Evolutionary conservation across 78 protist species (phyloP).

Genomic region (Goniomonas avonlea): DNA sequence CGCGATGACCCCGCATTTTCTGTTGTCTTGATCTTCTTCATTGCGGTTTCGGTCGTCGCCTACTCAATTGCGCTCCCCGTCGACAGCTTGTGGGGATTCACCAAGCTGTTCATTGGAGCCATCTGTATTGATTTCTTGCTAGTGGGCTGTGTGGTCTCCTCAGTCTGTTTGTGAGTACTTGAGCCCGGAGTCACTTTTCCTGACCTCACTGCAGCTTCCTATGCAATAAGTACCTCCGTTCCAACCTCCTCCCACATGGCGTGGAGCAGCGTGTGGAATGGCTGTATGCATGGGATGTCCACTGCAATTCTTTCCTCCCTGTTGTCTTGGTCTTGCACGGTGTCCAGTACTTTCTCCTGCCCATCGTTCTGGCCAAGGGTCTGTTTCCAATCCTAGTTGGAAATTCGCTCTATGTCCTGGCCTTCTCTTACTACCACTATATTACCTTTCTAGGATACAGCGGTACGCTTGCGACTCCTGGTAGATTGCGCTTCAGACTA

Average conservation of each 20-base stretch:
- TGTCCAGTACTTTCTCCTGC: slow-evolving; percentile 48
- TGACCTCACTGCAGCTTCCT: too few relatives aligned
- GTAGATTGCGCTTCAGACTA: neutral
- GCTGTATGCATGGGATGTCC: slow-evolving; percentile 87
- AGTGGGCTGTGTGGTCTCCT: slow-evolving; percentile 53
- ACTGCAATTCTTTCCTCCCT: slow-evolving; percentile 88
- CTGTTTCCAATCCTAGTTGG: slow-evolving; percentile 1
- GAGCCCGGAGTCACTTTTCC: too few relatives aligned
- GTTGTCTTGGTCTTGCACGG: slow-evolving; percentile 62
- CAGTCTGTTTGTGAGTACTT: slow-evolving; percentile 34
- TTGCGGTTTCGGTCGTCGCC: neutral
- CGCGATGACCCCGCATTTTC: slow-evolving; percentile 93
- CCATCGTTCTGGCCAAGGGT: neutral
- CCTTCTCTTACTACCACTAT: slow-evolving; percentile 71
- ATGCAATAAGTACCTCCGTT: neutral
- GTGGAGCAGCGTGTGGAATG: slow-evolving; percentile 75
- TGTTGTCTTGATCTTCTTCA: slow-evolving; percentile 38
- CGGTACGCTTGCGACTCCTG: slow-evolving; percentile 23
- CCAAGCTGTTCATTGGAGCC: too few relatives aligned
- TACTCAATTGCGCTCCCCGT: slow-evolving; percentile 14
- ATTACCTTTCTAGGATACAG: slow-evolving; percentile 83
- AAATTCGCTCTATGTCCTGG: slow-evolving; percentile 63
- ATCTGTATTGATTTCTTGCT: too few relatives aligned
- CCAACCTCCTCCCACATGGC: neutral
- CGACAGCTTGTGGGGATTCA: too few relatives aligned